Evolutionary conservation across 148 eudicot genomes (phyloP).

Genomic region (Polygonum aviculare): DNA sequence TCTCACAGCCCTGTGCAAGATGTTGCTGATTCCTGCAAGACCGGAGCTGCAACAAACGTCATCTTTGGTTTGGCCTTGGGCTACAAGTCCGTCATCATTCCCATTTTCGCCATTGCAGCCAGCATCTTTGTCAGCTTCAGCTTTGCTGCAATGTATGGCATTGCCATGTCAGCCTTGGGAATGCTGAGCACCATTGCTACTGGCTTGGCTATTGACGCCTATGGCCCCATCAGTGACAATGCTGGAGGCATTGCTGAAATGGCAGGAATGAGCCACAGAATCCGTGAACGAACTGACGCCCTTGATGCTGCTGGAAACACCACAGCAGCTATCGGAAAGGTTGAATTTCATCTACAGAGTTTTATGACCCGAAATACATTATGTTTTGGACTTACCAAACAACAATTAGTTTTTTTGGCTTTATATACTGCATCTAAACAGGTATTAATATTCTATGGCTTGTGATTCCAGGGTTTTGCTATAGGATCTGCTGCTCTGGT

Average conservation of each 20-base stretch:
- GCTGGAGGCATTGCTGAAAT: slow-evolving; percentile 35
- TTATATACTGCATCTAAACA: too few species aligned
- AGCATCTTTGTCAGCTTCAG: slow-evolving; percentile 18
- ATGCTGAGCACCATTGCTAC: slow-evolving; percentile 35
- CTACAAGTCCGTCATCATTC: slow-evolving; percentile 41
- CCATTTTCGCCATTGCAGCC: slow-evolving; percentile 16
- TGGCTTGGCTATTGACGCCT: slow-evolving; percentile 30
- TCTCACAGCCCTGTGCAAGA: slow-evolving; percentile 58
- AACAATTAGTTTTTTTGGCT: too few species aligned
- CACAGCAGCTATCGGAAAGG: slow-evolving; percentile 33
- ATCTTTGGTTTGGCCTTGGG: slow-evolving; percentile 71
- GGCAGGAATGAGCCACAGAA: slow-evolving; percentile 31
- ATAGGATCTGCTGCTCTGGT: slow-evolving; percentile 32
- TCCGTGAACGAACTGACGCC: slow-evolving; percentile 30
- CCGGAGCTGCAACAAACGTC: slow-evolving; percentile 75
- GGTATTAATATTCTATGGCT: not conserved
- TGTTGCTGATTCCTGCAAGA: slow-evolving; percentile 74
- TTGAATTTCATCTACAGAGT: not conserved
- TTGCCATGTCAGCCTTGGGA: slow-evolving; percentile 26
- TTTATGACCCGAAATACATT: not conserved
- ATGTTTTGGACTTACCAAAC: not conserved
- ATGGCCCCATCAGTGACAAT: slow-evolving; percentile 33
- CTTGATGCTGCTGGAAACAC: slow-evolving; percentile 33
- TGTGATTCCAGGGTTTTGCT: slow-evolving; percentile 22
- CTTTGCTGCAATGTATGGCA: slow-evolving; percentile 20